Percentiles rank a stretch among this genome's conserved stretches.
Evolutionary conservation across 2,329 filamentous ascomycete genomes (phyloP).

Genomic region (Aspergillus transmontanensis): DNA sequence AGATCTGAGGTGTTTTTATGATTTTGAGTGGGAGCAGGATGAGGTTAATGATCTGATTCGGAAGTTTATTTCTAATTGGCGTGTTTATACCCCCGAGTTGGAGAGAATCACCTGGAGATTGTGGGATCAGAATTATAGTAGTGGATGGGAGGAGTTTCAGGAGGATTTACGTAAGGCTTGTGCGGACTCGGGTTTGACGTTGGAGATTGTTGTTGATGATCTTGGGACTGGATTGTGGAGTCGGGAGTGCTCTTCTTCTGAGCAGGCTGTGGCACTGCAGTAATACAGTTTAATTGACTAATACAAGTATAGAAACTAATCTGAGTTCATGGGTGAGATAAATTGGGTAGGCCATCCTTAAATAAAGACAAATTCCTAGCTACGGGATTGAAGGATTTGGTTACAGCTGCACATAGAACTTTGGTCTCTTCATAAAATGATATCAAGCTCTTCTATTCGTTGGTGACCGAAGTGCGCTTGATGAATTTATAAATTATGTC

Average conservation of each 20-base stretch:
- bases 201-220: slow-evolving; percentile 7
- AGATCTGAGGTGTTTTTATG: background rate
- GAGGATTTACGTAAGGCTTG: background rate
- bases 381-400: too few species aligned
- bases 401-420: too few species aligned
- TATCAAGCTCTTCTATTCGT: too few species aligned
- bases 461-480: too few species aligned
- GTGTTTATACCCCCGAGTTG: background rate
- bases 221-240: slow-evolving; percentile 7
- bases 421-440: too few species aligned
- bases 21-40: slow-evolving; percentile 3
- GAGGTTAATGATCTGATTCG: background rate
- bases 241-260: background rate
- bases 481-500: too few species aligned
- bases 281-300: too few species aligned
- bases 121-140: background rate
- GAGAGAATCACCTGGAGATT: background rate
- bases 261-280: too few species aligned
- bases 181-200: background rate
- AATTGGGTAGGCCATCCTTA: too few species aligned
- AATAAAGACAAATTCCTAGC: too few species aligned
- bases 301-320: too few species aligned
- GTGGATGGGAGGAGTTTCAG: background rate
- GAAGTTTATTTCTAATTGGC: background rate
- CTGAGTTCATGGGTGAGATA: too few species aligned